These are phyloP conservation scores for Opeltia flavorubescens DNA, from an alignment of 495 filamentous ascomycete species.

Conservation along the genomic window DNA sequence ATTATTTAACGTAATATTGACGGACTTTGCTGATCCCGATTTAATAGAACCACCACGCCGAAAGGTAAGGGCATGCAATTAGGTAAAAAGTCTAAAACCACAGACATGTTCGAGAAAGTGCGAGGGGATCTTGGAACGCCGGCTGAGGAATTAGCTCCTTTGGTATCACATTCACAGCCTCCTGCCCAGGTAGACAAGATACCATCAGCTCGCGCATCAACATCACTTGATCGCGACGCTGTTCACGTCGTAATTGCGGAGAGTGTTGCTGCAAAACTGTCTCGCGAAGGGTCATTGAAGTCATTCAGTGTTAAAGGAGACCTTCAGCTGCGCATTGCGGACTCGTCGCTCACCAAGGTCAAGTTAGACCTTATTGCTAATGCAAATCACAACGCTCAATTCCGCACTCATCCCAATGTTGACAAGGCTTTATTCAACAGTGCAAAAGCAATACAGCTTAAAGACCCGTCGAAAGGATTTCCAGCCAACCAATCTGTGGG, in stretches of 20 bases:
- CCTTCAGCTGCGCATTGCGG: constrained; percentile 74
- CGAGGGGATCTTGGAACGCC: constrained; percentile 64
- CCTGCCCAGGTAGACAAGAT: constrained; percentile 39
- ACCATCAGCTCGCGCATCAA: constrained; percentile 44
- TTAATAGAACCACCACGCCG: constrained; percentile 42
- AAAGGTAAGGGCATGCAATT: constrained; percentile 98
- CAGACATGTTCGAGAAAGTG: constrained; percentile 93
- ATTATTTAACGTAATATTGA: neutral
- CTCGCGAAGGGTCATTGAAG: constrained; percentile 70
- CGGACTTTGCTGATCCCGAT: constrained; percentile 7
- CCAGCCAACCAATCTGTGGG: constrained; percentile 81
- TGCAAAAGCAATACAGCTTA: constrained; percentile 67
- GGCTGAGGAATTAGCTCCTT: constrained; percentile 57
- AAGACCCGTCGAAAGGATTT: constrained; percentile 72
- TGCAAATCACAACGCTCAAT: constrained; percentile 65
- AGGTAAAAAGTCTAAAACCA: constrained; percentile 93
- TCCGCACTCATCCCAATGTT: constrained; percentile 89
- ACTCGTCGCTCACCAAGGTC: constrained; percentile 74
- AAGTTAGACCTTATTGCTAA: constrained; percentile 66
- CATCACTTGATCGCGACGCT: constrained; percentile 58
- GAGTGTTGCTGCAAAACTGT: constrained; percentile 71
- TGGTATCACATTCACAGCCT: constrained; percentile 54
- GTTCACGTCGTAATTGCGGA: constrained; percentile 80
- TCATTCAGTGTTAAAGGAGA: constrained; percentile 82
- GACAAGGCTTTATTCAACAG: constrained; percentile 72